Evolutionary conservation across 805 yeast species (phyloP).

Genomic region (Isabelozyma gotoi): DNA sequence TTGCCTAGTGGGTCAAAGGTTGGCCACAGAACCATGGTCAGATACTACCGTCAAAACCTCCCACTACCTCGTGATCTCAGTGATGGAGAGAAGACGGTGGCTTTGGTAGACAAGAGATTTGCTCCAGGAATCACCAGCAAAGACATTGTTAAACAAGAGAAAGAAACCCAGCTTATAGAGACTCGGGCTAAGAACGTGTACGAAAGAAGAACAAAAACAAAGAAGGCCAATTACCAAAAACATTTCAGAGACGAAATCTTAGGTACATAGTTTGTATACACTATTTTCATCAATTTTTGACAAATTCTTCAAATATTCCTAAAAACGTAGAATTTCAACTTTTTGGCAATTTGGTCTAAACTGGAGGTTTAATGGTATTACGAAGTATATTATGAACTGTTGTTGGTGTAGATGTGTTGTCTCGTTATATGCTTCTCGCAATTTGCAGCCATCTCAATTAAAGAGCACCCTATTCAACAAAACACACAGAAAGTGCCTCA

Average conservation of each 20-base stretch:
- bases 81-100: constrained; percentile 73
- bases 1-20: constrained; percentile 77
- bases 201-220: constrained; percentile 23
- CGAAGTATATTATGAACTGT: too few species aligned
- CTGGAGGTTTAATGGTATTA: too few species aligned
- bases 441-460: neutral
- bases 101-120: constrained; percentile 65
- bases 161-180: constrained; percentile 22
- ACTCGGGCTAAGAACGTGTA: constrained; percentile 20
- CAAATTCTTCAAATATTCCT: neutral
- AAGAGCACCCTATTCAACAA: too few species aligned
- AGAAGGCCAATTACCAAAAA: constrained; percentile 31
- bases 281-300: neutral
- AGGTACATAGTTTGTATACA: constrained; percentile 13
- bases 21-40: constrained; percentile 76
- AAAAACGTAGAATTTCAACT: neutral
- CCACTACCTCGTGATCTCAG: constrained; percentile 23
- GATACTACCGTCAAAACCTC: constrained; percentile 67
- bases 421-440: too few species aligned
- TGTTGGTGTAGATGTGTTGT: too few species aligned
- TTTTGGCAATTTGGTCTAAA: too few species aligned
- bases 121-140: constrained; percentile 34
- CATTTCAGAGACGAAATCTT: constrained; percentile 40
- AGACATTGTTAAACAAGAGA: constrained; percentile 34
- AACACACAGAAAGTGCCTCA: too few species aligned